These are phyloP conservation scores for Ceratobasidium sp. DNA, from an alignment of 1,284 basidiomycete species.

Conservation along the genomic window DNA sequence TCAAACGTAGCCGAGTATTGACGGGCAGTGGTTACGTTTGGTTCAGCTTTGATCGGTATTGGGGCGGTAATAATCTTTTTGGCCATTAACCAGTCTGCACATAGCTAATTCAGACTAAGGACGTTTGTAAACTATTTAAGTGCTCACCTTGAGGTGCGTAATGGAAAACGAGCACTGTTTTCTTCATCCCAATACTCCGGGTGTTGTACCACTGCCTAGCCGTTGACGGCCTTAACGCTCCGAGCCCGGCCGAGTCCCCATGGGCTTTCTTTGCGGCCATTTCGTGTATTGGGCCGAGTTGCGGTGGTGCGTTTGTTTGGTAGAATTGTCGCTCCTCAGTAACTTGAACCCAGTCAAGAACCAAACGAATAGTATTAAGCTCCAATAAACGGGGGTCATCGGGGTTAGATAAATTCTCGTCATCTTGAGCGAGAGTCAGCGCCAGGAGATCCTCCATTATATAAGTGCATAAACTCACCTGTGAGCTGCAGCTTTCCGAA, in stretches of 20 bases:
- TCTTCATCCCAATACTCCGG: constrained; percentile 41
- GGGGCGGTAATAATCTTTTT: constrained; percentile 41
- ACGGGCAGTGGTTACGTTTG: not conserved
- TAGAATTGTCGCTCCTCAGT: constrained; percentile 24
- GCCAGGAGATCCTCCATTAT: not conserved
- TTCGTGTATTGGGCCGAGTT: constrained; percentile 39
- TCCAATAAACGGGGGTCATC: constrained; percentile 32
- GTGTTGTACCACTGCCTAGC: constrained; percentile 40
- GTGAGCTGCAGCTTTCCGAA: constrained; percentile 40
- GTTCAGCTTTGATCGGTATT: constrained; percentile 20
- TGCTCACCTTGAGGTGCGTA: constrained; percentile 40
- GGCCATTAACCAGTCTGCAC: constrained; percentile 32
- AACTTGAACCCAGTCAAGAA: constrained; percentile 40
- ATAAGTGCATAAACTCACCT: constrained; percentile 1
- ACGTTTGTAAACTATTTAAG: not conserved
- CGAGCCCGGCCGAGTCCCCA: constrained; percentile 30
- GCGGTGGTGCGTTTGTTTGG: constrained; percentile 13
- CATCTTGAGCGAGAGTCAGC: constrained; percentile 7
- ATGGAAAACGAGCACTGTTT: constrained; percentile 38
- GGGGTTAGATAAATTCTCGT: constrained; percentile 25
- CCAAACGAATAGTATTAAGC: constrained; percentile 31
- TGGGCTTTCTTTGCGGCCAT: constrained; percentile 39
- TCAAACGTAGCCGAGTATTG: not conserved
- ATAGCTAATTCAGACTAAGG: not conserved
- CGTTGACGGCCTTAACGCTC: constrained; percentile 4